Base-by-base conservation (phyloP, 345 rosid species). In the Erysimum cheiranthoides region DNA sequence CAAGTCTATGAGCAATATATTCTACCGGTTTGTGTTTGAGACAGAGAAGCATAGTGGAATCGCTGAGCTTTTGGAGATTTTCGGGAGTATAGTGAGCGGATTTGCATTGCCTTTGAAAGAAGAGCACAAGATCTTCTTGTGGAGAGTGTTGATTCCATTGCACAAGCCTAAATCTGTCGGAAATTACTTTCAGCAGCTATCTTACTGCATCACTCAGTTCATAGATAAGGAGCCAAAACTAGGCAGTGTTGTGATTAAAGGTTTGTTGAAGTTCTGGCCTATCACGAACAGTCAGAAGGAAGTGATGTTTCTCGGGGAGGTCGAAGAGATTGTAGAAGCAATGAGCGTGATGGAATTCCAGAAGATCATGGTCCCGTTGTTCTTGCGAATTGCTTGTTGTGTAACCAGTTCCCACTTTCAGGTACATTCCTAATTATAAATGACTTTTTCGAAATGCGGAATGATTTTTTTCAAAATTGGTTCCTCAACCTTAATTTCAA, bases 121-220 rank as follows among this genome's bases (percentile, higher is more conserved):
- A 78, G 98, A 93, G 79, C 98, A 93, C 59, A 93, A 89, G 82
- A 82, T 93, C n/a, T 93, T 93, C 82, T 71, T 90, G 66, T 85
- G 88, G 84, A 85, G 92, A 77, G 98, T 86, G 66, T 80, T 93
- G 84, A 86, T 93, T 69, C 98, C 95, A 6, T 60, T 93, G 57
- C 98, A 93, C 67, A 93, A 90, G 87, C 95, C 98, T 10, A 93
- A 87, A 72, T 86, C 90, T 39, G 66, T 93, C 62, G 96, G 93
- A 3, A 59, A 80, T 60, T 93, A 93, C 84, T 90, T 89, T 70
- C 96, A 93, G 39, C 96, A 90, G 80, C 66, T 93, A 18, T 84
- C 93, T 0, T 93, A 77, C 58, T 93, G 98, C 38, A 77, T 90
- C 38, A 86, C 84, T 42, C 98, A 90, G 84, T 93, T 93, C 52